Evolutionary conservation across 495 filamentous ascomycete species (phyloP).

Genomic region (Durotheca rogersii): DNA sequence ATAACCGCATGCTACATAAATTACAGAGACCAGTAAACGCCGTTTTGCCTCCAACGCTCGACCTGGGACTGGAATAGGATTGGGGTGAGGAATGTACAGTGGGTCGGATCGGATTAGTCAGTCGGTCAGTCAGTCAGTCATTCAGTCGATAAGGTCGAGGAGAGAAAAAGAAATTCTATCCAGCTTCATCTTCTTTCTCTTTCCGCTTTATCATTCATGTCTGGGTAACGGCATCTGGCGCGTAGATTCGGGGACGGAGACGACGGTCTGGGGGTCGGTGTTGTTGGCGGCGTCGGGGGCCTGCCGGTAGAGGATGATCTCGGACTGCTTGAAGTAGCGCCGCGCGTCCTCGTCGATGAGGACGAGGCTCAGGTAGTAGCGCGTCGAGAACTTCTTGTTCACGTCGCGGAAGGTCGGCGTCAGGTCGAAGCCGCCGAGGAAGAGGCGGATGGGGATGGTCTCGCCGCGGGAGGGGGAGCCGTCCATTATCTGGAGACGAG

Average conservation of each 20-base stretch:
- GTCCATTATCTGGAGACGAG: constrained; percentile 99
- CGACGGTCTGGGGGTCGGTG: constrained; percentile 25
- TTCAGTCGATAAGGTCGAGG: constrained; percentile 8
- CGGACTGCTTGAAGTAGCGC: constrained; percentile 98
- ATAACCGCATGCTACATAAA: constrained; percentile 25
- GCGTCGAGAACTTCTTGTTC: constrained; percentile 99
- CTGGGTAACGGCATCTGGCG: constrained; percentile 23
- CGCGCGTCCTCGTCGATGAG: constrained; percentile 97
- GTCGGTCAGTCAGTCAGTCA: no score
- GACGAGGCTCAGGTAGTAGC: constrained; percentile 96
- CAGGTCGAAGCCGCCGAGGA: constrained; percentile 96
- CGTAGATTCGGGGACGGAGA: constrained; percentile 32
- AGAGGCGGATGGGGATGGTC: constrained; percentile 96
- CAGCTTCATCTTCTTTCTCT: no score
- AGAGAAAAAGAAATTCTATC: neutral
- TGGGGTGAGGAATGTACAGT: constrained; percentile 26
- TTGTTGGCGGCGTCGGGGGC: constrained; percentile 63
- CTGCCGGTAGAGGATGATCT: constrained; percentile 97
- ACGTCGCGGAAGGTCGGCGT: constrained; percentile 99
- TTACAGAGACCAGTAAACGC: constrained; percentile 34
- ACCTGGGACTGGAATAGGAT: constrained; percentile 10
- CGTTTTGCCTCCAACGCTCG: constrained; percentile 33
- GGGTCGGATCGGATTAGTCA: no score
- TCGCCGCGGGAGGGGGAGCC: constrained; percentile 96
- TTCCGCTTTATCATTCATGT: constrained; percentile 17